phyloP scores from a whole-genome alignment of 768 basidiomycete genomes.

The Leccinum fibrillosum region DNA sequence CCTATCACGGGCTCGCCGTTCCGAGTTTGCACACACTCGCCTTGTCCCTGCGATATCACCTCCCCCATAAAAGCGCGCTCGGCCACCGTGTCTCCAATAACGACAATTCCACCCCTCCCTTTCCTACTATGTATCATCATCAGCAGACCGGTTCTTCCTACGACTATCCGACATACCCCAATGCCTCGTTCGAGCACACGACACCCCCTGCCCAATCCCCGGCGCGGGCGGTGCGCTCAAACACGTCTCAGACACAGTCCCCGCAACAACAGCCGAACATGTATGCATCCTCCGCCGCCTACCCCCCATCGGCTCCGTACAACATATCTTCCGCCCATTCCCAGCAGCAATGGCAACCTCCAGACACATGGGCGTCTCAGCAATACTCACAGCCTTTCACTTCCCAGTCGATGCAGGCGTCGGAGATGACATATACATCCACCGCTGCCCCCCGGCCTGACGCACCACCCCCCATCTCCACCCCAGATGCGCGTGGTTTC shows the following conservation, averaged over 20 bases:
- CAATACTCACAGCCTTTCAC: constrained; percentile 30
- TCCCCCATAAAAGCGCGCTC: constrained; percentile 29
- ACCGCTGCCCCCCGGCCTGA: constrained; percentile 9
- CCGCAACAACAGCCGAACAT: constrained; percentile 28
- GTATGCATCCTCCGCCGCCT: constrained; percentile 29
- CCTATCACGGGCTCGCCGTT: constrained; percentile 28
- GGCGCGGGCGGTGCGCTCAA: constrained; percentile 28
- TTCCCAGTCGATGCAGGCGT: constrained; percentile 30
- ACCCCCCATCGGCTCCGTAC: constrained; percentile 27
- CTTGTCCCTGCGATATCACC: constrained; percentile 27
- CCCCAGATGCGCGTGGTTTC: constrained; percentile 32
- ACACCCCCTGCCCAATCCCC: constrained; percentile 29
- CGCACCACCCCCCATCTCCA: constrained; percentile 24
- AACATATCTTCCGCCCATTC: constrained; percentile 28
- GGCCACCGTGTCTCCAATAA: constrained; percentile 16
- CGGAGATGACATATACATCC: constrained; percentile 35
- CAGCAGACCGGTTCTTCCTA: constrained; percentile 45
- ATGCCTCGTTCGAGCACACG: constrained; percentile 24
- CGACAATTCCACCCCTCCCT: constrained; percentile 41
- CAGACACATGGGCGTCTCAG: constrained; percentile 39
- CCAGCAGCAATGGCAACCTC: constrained; percentile 36
- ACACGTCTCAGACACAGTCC: constrained; percentile 33
- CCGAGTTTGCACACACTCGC: constrained; percentile 28
- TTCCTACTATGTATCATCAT: constrained; percentile 50
- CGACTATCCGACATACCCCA: constrained; percentile 46